Evolutionary conservation across 2,329 filamentous ascomycete genomes (phyloP), one percentile per base, ranked within the genome.

Genomic region (Spiromastix sp.): DNA sequence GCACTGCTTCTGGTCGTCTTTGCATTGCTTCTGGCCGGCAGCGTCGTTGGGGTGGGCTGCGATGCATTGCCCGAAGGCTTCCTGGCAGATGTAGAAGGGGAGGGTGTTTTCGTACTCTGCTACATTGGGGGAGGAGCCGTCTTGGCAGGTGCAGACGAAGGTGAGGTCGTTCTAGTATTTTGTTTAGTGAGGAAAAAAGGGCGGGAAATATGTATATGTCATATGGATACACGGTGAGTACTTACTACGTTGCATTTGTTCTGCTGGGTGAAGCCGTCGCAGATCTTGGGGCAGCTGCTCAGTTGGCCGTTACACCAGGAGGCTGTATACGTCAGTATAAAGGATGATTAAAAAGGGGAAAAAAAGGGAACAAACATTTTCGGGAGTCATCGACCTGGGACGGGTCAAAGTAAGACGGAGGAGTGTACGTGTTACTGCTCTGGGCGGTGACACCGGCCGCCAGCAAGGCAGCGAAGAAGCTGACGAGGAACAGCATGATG

Each of bases 281-380:
- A 81, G 43, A 80, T 65, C 39, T 66, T 52, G 11, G 71, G 72
- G 60, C 77, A 81, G 29, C 67, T 68, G 57, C 75, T 74, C 41
- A 59, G 57, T 60, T 80, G 63, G 43, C 66, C 72, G 36, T 57
- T 54, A 53, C 77, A 81, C 74, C 74, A 80, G 38, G 59, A 48
- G 42, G 51, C 68, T 71, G 34, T 21, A 7, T 4, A 29, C n/a
- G 40, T 49, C 32, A 52, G 45, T 26, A 22, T 5, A 33, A 33
- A 36, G n/a, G 29, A 11, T 25, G 18, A 10, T 10, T 24, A 17
- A 30, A 13, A 12, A 5, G 13, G 22, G 16, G 24, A 28, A 21
- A 20, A 17, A 20, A 28, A 12, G 21, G 13, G 4, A 15, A 51
- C 48, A 24, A 45, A 50, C 56, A 44, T 43, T 59, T 59, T 16